Base-by-base conservation (phyloP, 1,284 basidiomycete species). In the Naganishia cerealis region DNA sequence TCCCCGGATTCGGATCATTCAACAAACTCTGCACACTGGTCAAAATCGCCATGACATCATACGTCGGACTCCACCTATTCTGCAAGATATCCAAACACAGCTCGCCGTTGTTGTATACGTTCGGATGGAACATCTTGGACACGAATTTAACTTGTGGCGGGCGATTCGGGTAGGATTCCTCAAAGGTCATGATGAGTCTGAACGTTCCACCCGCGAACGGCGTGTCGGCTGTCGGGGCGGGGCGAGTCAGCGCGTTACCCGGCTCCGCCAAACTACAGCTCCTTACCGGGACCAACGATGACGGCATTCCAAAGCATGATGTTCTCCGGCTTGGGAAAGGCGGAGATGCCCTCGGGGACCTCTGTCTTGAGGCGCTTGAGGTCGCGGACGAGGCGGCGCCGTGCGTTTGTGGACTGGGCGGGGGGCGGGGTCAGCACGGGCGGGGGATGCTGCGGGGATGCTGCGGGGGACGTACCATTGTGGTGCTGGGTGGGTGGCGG, bases 231-330 rank as follows among this genome's bases (percentile, higher is more conserved):
- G 77, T 3, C 46, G 38, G 52, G 71, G 65, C 62, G 59, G 24
- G 16, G 2, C 29, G 29, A n/a, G 46, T 39, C 18, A 40, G 39
- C 29, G 7, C 18, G 36, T 13, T 21, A 10, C 3, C 21, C 1
- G 12, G 26, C 33, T 8, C 24, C 10, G 6, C 12, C 4, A 42
- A 54, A n/a, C 57, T 74, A 3, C 70, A 72, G 73, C 75, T 46
- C 82, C 88, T 75, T 69, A 92, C 94, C 90, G 80, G 95, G 95
- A 0, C 95, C 95, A 78, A 99, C 98, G 74, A 99, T 99, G 72
- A 99, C 95, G 1, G 95, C 95, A 77, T 99, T 98, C 95, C 95
- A 99, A 13, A 98, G 85, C 92, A 98, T 95, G 80, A 99, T 95
- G 79, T 98, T 98, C 80, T 98, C 95, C 0, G 92, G 89, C 78